phyloP scores from a whole-genome alignment of 306 rosid genomes.

The Hippophae rhamnoides region DNA sequence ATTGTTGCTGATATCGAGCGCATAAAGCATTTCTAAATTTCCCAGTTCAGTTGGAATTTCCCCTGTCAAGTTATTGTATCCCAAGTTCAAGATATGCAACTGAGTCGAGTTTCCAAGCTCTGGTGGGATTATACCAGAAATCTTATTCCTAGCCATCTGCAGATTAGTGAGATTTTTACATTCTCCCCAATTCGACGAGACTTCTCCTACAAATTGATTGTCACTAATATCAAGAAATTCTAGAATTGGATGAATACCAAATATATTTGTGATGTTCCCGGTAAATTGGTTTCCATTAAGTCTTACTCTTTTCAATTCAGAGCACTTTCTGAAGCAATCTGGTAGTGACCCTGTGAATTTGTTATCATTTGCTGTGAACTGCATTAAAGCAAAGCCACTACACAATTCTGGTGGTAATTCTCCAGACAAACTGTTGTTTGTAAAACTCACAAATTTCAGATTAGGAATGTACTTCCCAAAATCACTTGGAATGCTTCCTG shows the following conservation, averaged over 20 bases:
- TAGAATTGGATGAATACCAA: constrained; percentile 2
- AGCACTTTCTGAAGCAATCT: constrained; percentile 44
- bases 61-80: constrained; percentile 34
- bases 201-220: constrained; percentile 37
- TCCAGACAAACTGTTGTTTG: constrained; percentile 46
- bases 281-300: constrained; percentile 39
- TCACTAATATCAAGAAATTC: constrained; percentile 2
- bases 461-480: constrained; percentile 42
- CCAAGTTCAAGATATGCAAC: constrained; percentile 21
- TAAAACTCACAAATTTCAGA: constrained; percentile 20
- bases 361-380: constrained; percentile 20
- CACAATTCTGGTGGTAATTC: constrained; percentile 50
- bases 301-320: constrained; percentile 24
- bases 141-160: constrained; percentile 33
- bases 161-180: constrained; percentile 32
- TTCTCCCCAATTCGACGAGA: constrained; percentile 37
- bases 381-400: constrained; percentile 15
- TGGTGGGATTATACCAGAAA: constrained; percentile 43
- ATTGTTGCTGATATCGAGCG: constrained; percentile 33
- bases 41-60: constrained; percentile 38
- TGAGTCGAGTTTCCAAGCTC: constrained; percentile 27
- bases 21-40: constrained; percentile 17
- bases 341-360: constrained; percentile 42
- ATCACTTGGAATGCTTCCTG: constrained; percentile 40
- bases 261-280: constrained; percentile 41